These are phyloP conservation scores for Craterostigma plantagineum DNA, from an alignment of 257 asterid species.

Conservation along the genomic window DNA sequence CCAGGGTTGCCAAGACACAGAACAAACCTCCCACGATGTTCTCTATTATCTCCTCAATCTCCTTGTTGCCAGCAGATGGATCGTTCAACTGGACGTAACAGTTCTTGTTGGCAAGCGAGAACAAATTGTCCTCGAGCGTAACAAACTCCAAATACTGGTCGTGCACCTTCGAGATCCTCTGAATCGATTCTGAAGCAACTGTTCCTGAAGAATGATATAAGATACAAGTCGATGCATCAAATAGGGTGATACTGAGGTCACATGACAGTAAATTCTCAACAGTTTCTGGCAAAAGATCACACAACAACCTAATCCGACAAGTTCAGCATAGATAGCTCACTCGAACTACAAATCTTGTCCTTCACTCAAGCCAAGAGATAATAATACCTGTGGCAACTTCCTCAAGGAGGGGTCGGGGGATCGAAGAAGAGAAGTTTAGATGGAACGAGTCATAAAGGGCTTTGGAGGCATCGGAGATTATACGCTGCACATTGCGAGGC, in stretches of 20 bases:
- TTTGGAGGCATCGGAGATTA: constrained; percentile 54
- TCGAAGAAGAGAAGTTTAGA: constrained; percentile 84
- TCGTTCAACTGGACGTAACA: constrained; percentile 89
- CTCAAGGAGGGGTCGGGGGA: constrained; percentile 81
- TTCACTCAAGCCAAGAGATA: too few species aligned
- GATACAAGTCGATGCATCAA: too few species aligned
- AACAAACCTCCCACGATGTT: constrained; percentile 70
- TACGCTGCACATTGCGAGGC: constrained; percentile 47
- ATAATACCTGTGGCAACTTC: constrained; percentile 73
- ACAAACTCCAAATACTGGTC: constrained; percentile 94
- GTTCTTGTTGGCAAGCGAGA: constrained; percentile 72
- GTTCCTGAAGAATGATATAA: too few species aligned
- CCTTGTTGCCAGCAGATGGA: constrained; percentile 88
- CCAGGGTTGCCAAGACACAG: constrained; percentile 90
- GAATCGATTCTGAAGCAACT: constrained; percentile 22
- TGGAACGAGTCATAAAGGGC: constrained; percentile 77
- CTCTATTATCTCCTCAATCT: constrained; percentile 71
- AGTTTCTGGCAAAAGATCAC: too few species aligned
- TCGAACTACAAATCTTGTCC: too few species aligned
- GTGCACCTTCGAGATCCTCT: constrained; percentile 77
- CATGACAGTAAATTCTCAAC: too few species aligned
- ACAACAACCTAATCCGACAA: too few species aligned
- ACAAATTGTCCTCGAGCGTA: constrained; percentile 71
- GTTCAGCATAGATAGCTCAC: too few species aligned
- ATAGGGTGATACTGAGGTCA: too few species aligned